Evolutionary conservation across 148 eudicot genomes (phyloP), one percentile per base, ranked within the genome.

Genomic region (Amaranthus hypochondriacus): DNA sequence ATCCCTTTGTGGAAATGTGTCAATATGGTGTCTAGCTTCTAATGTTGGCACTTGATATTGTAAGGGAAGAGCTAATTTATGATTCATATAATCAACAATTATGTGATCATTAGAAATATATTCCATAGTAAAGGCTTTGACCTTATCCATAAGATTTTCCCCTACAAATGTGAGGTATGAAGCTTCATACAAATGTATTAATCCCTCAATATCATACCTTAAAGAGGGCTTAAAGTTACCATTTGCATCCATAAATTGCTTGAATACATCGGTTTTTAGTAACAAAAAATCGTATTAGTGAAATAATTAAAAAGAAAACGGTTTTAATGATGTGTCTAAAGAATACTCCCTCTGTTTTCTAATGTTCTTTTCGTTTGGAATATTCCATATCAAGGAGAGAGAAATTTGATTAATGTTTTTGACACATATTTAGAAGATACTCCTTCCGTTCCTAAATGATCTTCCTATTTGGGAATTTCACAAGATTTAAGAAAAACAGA

Each of bases 161-260:
- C 75, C 83, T 12, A 70, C 73, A 0, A 75, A 56, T 8, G 77
- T 78, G 62, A 79, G 76, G 50, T 79, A 49, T 48, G 87, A 82
- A 71, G 85, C 87, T 79, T 85, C 87, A 43, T 79, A 77, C 68
- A 82, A 75, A 76, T 79, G 75, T 43, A 85, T 4, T 64, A 85
- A 12, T 5, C 83, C 81, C 58, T 74, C 12, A 3, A 71, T 59
- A 69, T 85, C 85, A 7, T 60, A 12, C 3, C 5, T 5, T 10
- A 79, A 66, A 7, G 46, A 53, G 56, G 63, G 63, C 28, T 11
- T 60, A 64, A 82, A 82, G 5, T 75, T 66, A 6, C 81, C 83
- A 39, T 66, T 52, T 1, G 50, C 7, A 13, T 82, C 83, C 73
- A 28, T 82, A 71, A 79, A 84, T 4, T 64, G 70, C 12, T 66